A percentile compares a stretch with the other conserved stretches of the same genome.
These are phyloP conservation scores for Corymbia maculata DNA, from an alignment of 345 rosid species.

Conservation along the genomic window DNA sequence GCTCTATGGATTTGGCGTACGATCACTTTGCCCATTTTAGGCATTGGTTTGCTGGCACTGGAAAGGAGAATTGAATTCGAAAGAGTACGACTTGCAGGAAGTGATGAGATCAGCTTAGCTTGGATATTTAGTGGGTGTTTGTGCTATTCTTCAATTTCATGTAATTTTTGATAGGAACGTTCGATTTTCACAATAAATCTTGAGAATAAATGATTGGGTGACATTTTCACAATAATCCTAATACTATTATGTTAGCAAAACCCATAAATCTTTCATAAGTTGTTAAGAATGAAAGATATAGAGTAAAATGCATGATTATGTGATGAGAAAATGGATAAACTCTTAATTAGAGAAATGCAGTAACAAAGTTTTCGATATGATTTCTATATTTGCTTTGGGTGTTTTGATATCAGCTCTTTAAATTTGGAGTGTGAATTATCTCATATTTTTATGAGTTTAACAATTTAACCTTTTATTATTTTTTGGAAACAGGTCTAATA, in stretches of 20 bases:
- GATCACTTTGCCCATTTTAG: neutral
- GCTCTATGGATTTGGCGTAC: neutral
- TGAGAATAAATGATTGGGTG: too few species aligned
- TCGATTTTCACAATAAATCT: neutral
- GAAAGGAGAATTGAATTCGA: neutral
- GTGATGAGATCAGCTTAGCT: neutral
- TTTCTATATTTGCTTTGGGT: neutral
- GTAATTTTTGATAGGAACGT: neutral
- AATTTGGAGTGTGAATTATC: neutral
- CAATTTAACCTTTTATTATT: neutral
- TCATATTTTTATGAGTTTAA: neutral
- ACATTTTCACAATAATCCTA: too few species aligned
- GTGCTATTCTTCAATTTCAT: neutral
- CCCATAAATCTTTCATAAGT: neutral
- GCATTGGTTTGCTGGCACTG: neutral
- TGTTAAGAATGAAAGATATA: neutral
- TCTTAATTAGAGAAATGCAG: neutral
- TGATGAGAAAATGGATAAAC: neutral
- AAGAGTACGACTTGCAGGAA: neutral
- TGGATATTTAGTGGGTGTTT: neutral
- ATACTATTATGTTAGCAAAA: too few species aligned
- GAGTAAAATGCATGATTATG: neutral
- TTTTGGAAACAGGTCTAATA: neutral
- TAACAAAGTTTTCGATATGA: fast-evolving
- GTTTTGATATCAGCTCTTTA: neutral